Evolutionary conservation across 352 stramenopile species (phyloP), one percentile per base, ranked within the genome.

Genomic region (Sclerospora graminicola): DNA sequence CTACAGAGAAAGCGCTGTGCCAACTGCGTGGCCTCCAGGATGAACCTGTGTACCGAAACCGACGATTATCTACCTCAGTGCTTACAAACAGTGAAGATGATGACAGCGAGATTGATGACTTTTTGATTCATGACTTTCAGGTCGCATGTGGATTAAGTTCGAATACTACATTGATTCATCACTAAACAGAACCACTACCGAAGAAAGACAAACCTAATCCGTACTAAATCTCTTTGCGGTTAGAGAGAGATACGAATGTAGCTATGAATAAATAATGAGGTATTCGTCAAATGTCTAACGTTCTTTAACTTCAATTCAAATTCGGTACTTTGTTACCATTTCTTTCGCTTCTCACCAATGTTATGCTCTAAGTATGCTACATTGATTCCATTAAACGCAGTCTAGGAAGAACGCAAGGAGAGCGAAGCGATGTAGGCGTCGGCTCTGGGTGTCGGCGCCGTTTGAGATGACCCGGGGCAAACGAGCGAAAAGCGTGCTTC

Each of bases 331-430:
- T n/a, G n/a, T n/a, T n/a, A n/a, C n/a, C 38, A 54, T 53, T 51
- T 52, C 34, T 38, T 29, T 34, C n/a, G 21, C 45, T 45, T 29
- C 0, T 33, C 20, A 33, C 33, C 42, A 57, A 48, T 26, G 23
- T 45, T 32, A 43, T 51, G 41, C 51, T 61, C 31, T 66, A 63
- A 56, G 39, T 62, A 63, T 60, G 53, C 52, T 66, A 63, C 57
- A 60, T 41, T 26, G 18, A 31, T 28, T 43, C 46, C 29, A 23
- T 13, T 6, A 27, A 30, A 21, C 15, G 57, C 32, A 48, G 11
- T 60, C 57, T 57, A 72, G 10, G 57, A 45, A 19, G 62, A 66
- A 27, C 38, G 48, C 42, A 63, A 53, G 21, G 58, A 68, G 32
- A 66, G 37, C 13, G 57, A 38, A 15, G 57, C 60, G 32, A 57